Percentiles rank a stretch among this genome's conserved stretches.
phyloP scores from a whole-genome alignment of 2,329 filamentous ascomycete genomes.

The Exserohilum rostratum region DNA sequence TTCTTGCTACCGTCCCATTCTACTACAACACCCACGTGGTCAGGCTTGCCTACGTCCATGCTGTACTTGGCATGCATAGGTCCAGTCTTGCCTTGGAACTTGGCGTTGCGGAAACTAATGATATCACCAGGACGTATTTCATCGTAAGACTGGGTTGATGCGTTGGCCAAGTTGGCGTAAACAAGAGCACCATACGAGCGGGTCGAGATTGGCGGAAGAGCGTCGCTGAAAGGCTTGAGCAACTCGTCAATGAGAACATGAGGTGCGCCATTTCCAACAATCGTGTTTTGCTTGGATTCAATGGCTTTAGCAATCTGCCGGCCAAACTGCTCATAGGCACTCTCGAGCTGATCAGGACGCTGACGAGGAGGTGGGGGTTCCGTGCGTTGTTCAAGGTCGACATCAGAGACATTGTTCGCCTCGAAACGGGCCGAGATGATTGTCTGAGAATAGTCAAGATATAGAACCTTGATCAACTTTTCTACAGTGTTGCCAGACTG shows the following conservation, averaged over 20 bases:
- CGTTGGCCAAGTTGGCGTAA: conserved; percentile 94
- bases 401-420: conserved; percentile 72
- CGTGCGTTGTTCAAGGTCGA: conserved; percentile 81
- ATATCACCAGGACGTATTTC: conserved; percentile 95
- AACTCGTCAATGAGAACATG: conserved; percentile 79
- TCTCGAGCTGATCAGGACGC: conserved; percentile 91
- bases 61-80: conserved; percentile 95
- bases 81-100: conserved; percentile 93
- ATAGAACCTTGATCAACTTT: conserved; percentile 85
- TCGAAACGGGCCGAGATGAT: conserved; percentile 83
- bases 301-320: conserved; percentile 75
- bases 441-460: conserved; percentile 95
- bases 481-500: conserved; percentile 75
- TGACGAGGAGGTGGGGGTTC: conserved; percentile 80
- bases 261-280: conserved; percentile 84
- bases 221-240: conserved; percentile 73
- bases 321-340: conserved; percentile 81
- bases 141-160: conserved; percentile 85
- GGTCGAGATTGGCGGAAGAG: conserved; percentile 82
- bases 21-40: conserved; percentile 88
- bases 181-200: conserved; percentile 90
- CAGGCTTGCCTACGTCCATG: conserved; percentile 82
- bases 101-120: conserved; percentile 87
- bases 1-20: conserved; percentile 99
- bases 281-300: conserved; percentile 73